These are phyloP conservation scores for Mucor irregularis DNA, from an alignment of 371 early-diverging fungal genomes.

Conservation along the genomic window DNA sequence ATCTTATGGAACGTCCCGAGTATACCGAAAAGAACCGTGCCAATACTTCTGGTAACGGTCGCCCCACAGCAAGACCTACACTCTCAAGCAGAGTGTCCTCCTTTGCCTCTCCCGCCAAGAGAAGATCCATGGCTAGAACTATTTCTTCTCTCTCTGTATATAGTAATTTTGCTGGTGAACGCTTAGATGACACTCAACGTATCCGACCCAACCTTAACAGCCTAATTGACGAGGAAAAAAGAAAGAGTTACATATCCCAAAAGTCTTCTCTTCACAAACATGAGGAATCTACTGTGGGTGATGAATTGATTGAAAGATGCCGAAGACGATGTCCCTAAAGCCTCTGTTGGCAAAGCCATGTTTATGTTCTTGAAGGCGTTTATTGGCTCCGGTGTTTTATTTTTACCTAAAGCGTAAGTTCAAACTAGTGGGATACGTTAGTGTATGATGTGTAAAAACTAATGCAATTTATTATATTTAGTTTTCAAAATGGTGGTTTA, in stretches of 20 bases:
- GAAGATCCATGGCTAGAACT: slow-evolving; percentile 25
- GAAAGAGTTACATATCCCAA: not conserved
- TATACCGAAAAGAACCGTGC: slow-evolving; percentile 3
- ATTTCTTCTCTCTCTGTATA: slow-evolving; percentile 32
- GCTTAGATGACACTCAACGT: slow-evolving; percentile 11
- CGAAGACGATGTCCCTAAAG: slow-evolving; percentile 31
- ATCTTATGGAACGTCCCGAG: not conserved
- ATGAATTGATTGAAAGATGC: slow-evolving; percentile 10
- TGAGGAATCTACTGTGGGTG: slow-evolving; percentile 12
- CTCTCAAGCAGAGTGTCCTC: slow-evolving; percentile 16
- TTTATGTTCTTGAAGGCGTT: slow-evolving; percentile 79
- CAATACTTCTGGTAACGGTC: slow-evolving; percentile 4
- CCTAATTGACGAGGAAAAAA: slow-evolving; percentile 13
- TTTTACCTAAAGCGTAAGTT: slow-evolving; percentile 66
- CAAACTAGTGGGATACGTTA: not conserved
- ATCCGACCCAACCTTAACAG: not conserved
- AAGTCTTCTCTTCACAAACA: slow-evolving; percentile 9
- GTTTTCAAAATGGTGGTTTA: slow-evolving; percentile 33
- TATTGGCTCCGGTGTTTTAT: slow-evolving; percentile 70
- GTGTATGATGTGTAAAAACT: no score
- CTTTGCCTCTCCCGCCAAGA: slow-evolving; percentile 13
- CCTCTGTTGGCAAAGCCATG: slow-evolving; percentile 67
- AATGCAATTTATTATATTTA: no score
- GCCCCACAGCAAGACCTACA: slow-evolving; percentile 12
- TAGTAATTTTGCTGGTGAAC: slow-evolving; percentile 39